Percentiles rank a stretch among this genome's conserved stretches.
Conservation (phyloP, 2,329 filamentous ascomycete species). For the Fusarium chuoi region DNA sequence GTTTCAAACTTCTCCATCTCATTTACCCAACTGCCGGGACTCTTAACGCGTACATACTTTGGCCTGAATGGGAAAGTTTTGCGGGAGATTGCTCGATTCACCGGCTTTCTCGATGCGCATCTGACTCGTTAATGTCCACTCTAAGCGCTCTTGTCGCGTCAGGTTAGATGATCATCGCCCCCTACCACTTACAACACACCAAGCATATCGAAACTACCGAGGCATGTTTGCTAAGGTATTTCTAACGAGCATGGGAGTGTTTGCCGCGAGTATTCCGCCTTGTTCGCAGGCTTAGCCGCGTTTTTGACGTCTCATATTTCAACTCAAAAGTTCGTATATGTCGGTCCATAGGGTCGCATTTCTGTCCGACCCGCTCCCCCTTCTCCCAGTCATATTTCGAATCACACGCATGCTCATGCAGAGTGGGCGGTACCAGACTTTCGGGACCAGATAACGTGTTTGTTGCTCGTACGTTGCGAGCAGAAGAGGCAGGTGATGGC, state of each 20-base stretch:
- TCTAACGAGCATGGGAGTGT: slow-evolving; percentile 4
- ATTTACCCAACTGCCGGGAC: slow-evolving; percentile 39
- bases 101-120: slow-evolving; percentile 6
- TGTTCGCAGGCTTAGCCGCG: slow-evolving; percentile 33
- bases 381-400: slow-evolving; percentile 31
- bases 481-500: slow-evolving; percentile 33
- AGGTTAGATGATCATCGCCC: slow-evolving; percentile 27
- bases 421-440: slow-evolving; percentile 46
- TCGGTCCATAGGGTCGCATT: slow-evolving; percentile 27
- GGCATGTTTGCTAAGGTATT: slow-evolving; percentile 4
- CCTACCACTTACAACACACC: slow-evolving; percentile 19
- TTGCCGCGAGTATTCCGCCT: slow-evolving; percentile 39
- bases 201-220: slow-evolving; percentile 19
- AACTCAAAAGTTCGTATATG: slow-evolving; percentile 42
- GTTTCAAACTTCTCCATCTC: slow-evolving; percentile 38
- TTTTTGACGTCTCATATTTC: slow-evolving; percentile 36
- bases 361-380: slow-evolving; percentile 15
- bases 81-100: slow-evolving; percentile 27
- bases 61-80: slow-evolving; percentile 29
- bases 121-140: slow-evolving; percentile 33
- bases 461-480: slow-evolving; percentile 40
- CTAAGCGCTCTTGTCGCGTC: slow-evolving; percentile 44
- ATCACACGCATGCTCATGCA: slow-evolving; percentile 41
- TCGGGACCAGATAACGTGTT: slow-evolving; percentile 41
- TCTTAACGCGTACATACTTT: slow-evolving; percentile 14